Base-by-base conservation (phyloP, 2,329 filamentous ascomycete genomes). In the Fusarium sp. region DNA sequence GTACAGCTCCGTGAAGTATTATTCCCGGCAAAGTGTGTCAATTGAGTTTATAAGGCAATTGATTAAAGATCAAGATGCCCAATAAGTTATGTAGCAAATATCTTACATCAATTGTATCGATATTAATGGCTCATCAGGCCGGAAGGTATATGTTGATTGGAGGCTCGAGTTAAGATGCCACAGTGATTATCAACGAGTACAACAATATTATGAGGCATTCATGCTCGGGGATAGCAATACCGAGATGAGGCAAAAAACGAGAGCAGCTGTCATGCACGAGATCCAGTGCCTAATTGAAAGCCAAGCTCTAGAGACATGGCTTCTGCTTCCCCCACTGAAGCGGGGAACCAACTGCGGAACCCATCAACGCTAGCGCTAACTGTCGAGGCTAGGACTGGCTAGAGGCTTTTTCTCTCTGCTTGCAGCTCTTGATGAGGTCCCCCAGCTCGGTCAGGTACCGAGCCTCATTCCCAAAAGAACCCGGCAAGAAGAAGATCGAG, bases 361-460 rank as follows among this genome's bases (percentile, higher is more conserved):
- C 60, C 52, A 65, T 73, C 46, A 52, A 71, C 55, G 61, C 59
- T 63, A 70, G 67, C 53, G 63, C 33, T 65, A 63, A 62, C 66
- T 59, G 69, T 70, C 60, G 59, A 67, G 61, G 58, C 61, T 57
- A 51, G 60, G 69, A 67, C 71, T 70, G 69, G 65, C 65, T 57
- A 58, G 62, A 62, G 57, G 42, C 57, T 45, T 52, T 59, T 57
- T 65, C 45, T 51, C 58, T 57, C 67, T 69, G 53, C 56, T 62
- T 66, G 71, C 69, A 70, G 65, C 56, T 70, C 52, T 62, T 67
- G 46, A 42, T 50, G 53, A 65, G 47, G 67, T 59, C 69, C 70
- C 68, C 67, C 64, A 69, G 70, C 65, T 74, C 72, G 72, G 72
- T 74, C 72, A 74, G 58, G 62, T 73, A 69, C 72, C 72, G 72